Evolutionary conservation across 306 rosid genomes (phyloP).

Genomic region (Spatholobus suberectus): DNA sequence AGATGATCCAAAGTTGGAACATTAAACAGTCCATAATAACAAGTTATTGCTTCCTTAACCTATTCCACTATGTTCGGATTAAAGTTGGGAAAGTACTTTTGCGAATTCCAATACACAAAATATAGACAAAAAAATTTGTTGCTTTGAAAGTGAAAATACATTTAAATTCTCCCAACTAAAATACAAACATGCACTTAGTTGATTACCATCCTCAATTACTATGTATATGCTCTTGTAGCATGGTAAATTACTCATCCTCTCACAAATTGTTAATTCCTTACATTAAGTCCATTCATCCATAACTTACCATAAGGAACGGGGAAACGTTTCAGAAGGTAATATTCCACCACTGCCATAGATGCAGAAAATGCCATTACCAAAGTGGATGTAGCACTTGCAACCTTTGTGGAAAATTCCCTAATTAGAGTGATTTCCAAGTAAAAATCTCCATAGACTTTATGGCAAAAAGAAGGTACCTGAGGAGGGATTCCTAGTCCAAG

Average conservation of each 20-base stretch:
- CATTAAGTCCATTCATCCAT: background rate
- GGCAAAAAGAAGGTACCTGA: constrained; percentile 53
- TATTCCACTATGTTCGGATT: no score
- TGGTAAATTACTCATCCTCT: background rate
- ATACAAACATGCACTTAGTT: no score
- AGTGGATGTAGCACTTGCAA: constrained; percentile 82
- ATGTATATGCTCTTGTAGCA: background rate
- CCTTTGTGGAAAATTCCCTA: constrained; percentile 43
- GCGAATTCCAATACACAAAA: no score
- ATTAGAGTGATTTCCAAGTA: background rate
- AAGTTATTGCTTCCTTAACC: background rate
- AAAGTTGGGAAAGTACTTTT: no score
- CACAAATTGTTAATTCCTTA: background rate
- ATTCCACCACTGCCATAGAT: constrained; percentile 84
- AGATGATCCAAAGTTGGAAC: background rate
- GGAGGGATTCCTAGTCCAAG: constrained; percentile 81
- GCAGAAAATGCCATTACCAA: constrained; percentile 82
- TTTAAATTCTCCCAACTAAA: no score
- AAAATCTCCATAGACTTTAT: background rate
- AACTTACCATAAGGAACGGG: constrained; percentile 75
- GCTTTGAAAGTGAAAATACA: no score
- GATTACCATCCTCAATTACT: background rate
- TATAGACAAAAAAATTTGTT: no score
- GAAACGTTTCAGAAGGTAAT: constrained; percentile 77
- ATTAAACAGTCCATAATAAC: background rate